phyloP scores from a whole-genome alignment of 108 stramenopile species.

The Epithemia pelagica region DNA sequence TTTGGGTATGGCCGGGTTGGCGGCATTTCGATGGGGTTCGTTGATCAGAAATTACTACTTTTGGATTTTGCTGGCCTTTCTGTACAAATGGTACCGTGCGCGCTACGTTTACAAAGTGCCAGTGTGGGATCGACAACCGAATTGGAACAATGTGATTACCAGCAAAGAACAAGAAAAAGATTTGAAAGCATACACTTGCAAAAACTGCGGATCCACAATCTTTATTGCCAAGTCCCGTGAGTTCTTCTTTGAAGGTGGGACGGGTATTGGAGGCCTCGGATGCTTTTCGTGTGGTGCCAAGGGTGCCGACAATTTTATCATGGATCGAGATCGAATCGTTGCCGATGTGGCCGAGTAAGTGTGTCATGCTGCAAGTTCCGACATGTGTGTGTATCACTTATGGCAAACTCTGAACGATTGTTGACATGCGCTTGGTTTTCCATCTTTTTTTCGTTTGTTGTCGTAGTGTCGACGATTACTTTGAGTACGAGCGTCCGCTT shows the following conservation, averaged over 20 bases:
- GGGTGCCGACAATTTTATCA: slow-evolving; percentile 74
- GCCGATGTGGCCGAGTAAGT: slow-evolving; percentile 37
- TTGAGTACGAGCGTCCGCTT: slow-evolving; percentile 75
- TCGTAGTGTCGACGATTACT: slow-evolving; percentile 59
- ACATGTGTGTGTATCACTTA: neutral
- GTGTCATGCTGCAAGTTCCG: neutral
- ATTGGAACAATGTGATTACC: slow-evolving; percentile 85
- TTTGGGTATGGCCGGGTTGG: slow-evolving; percentile 16
- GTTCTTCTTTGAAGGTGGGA: slow-evolving; percentile 76
- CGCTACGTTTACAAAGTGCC: slow-evolving; percentile 79
- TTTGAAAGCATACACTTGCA: slow-evolving; percentile 75
- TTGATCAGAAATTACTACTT: slow-evolving; percentile 19
- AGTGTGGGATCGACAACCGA: slow-evolving; percentile 83
- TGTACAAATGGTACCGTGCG: slow-evolving; percentile 80
- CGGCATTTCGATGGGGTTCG: slow-evolving; percentile 13
- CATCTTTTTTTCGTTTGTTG: neutral
- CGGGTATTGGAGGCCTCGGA: slow-evolving; percentile 56
- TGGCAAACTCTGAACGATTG: too few species aligned
- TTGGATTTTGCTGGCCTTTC: slow-evolving; percentile 49
- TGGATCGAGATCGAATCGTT: slow-evolving; percentile 67
- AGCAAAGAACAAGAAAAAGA: slow-evolving; percentile 82
- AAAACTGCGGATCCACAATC: slow-evolving; percentile 70
- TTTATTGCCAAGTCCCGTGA: slow-evolving; percentile 80
- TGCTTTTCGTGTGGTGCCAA: slow-evolving; percentile 80
- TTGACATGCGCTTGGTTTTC: neutral